Evolutionary conservation across 75 land plant species (phyloP), one percentile per base, ranked within the genome.

Genomic region (Picea sitchensis): DNA sequence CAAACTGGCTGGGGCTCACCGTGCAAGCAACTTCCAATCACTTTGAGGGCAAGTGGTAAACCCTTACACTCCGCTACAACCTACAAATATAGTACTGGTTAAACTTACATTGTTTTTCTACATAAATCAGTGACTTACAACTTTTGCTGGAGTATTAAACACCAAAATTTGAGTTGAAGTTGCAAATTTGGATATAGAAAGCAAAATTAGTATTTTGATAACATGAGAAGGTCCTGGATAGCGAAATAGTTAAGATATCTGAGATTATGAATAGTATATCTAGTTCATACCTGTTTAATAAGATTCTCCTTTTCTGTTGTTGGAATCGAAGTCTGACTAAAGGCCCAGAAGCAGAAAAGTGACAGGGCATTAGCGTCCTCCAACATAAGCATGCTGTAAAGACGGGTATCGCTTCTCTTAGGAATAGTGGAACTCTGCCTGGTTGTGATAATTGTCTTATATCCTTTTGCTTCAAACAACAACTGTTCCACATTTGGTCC

Each of bases 21-120:
- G 8, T 78, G 59, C 14, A 91, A 59, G 5, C 86, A 91, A 61
- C 89, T 83, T 58, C 89, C 93, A 36, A 89, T 87, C 58, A 91
- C 93, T 75, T 91, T 89, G 8, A 91, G 84, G 63, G 91, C 91
- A 72, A 91, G 54, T 0, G 93, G 93, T 18, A 89, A 84, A 13
- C 93, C 91, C 80, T 83, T 85, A 57, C 93, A 89, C 59, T 89
- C 89, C 30, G 41, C 61, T 56, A 87, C 89, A 59, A 91, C 78
- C 92, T 75, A 30, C 54, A 47, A 7, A 7, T 7, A 0, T 47
- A 47, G 54, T 47, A 47, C 54, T 0, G 6, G 54, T 47, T 47
- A 47, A 47, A 6, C 5, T 47, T 47, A 5, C 8, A 6, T 47
- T 47, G 5, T 6, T 47, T 47, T 47, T 47, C 54, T 47, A 8